Conservation (phyloP, 768 basidiomycete genomes). For the Gloeostereum incarnatum region DNA sequence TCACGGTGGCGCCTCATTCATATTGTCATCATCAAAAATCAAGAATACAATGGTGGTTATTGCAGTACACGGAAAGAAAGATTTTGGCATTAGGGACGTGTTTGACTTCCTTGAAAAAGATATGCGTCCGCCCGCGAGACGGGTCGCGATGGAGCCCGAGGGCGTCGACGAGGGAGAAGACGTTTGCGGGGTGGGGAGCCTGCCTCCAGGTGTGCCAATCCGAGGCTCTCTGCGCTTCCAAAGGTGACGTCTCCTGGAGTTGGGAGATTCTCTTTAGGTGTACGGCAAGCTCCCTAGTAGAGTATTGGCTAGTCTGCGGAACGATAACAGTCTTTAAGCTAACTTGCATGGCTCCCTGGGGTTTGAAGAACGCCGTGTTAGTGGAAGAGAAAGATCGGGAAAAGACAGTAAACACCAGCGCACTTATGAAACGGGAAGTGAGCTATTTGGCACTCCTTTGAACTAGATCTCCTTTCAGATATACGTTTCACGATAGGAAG, state of each 20-base stretch:
- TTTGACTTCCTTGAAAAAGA: constrained; percentile 14
- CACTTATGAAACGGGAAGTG: constrained; percentile 16
- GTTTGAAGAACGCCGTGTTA: not conserved
- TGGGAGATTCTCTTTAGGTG: constrained; percentile 5
- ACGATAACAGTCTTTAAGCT: not conserved
- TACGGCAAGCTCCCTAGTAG: constrained; percentile 8
- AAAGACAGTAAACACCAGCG: constrained; percentile 4
- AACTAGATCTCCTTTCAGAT: no score
- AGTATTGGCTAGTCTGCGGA: not conserved
- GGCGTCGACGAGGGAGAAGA: constrained; percentile 10
- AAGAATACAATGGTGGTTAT: no score
- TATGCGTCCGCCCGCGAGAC: constrained; percentile 15
- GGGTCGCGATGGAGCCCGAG: constrained; percentile 16
- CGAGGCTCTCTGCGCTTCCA: constrained; percentile 8
- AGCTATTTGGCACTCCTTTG: constrained; percentile 14
- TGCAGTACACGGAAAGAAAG: no score
- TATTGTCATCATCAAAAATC: no score
- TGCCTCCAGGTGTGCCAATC: constrained; percentile 16
- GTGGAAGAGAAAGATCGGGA: not conserved
- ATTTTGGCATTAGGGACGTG: constrained; percentile 13
- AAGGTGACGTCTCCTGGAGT: constrained; percentile 7
- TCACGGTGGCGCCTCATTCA: no score
- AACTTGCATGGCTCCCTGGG: not conserved
- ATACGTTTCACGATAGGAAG: no score
- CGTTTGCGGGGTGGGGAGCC: constrained; percentile 8